Base-by-base conservation (phyloP, 2,329 filamentous ascomycete species). In the Fusarium brevicatenulatum region DNA sequence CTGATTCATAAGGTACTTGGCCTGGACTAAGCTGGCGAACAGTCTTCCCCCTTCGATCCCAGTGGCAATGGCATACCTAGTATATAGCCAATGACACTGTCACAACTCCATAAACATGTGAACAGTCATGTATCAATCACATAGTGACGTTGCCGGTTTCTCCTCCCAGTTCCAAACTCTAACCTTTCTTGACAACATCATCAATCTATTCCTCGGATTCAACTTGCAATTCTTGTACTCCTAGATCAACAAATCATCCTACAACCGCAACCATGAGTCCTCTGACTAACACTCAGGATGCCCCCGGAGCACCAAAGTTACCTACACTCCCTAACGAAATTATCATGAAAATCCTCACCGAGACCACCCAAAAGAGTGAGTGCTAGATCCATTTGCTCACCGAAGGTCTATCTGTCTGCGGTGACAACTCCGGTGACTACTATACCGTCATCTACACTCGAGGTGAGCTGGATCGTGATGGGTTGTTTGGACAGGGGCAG, bases 401-500 rank as follows among this genome's bases (percentile, higher is more conserved):
- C 7, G 30, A 53, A 7, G 57, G 28, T 13, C 9, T 59, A 28
- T 62, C 56, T n/a, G 47, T 16, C 36, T 73, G 66, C 16, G 56
- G 55, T 32, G 11, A 55, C 15, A 49, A 40, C 4, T 40, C 32
- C 2, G 32, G 60, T n/a, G 10, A 21, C 5, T 60, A 57, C 21
- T 47, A 55, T 9, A 67, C 61, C n/a, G 36, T 66, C 46, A 57
- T 72, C 49, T 73, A 63, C 28, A 72, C 66, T 23, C 58, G 68
- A n/a, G 57, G 63, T 12, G 11, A 57, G 13, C 32, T 15, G 4
- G 43, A 59, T 30, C 28, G 28, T 18, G 30, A 63, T 12, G 57
- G 54, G 4, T 12, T 18, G 5, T 30, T 58, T n/a, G 34, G 54
- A n/a, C 34, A 46, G n/a, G 68, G 69, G 7, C 46, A 36, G 11